Conservation (phyloP, 495 filamentous ascomycete genomes). For the Aspergillus sclerotioniger region DNA sequence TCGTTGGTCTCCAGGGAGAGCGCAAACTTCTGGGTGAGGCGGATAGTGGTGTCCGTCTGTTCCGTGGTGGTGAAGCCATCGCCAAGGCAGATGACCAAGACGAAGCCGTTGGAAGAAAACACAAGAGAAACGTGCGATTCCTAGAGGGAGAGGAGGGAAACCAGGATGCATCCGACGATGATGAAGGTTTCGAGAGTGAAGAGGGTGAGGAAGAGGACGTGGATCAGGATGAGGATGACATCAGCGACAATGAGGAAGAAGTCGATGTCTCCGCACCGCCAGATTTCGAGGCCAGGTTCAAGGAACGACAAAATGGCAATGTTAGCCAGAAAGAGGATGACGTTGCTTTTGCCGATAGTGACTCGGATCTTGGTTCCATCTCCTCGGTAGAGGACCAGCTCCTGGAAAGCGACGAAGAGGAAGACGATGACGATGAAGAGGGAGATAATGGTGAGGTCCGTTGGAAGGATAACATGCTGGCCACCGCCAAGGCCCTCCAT, state of each 20-base stretch:
- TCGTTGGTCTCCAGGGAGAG: conserved; percentile 84
- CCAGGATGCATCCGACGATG: conserved; percentile 52
- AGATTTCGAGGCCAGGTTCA: conserved; percentile 42
- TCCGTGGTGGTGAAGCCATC: conserved; percentile 71
- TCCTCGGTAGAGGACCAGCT: conserved; percentile 65
- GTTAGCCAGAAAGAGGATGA: conserved; percentile 54
- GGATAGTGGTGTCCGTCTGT: conserved; percentile 77
- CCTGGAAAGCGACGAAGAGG: conserved; percentile 58
- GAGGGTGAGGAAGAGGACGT: conserved; percentile 53
- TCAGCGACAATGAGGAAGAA: conserved; percentile 34
- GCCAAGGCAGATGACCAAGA: conserved; percentile 58
- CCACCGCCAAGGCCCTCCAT: conserved; percentile 71
- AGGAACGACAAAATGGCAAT: conserved; percentile 43
- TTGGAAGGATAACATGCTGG: conserved; percentile 86
- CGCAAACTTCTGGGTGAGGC: conserved; percentile 78
- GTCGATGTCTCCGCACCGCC: conserved; percentile 42
- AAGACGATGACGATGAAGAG: conserved; percentile 51
- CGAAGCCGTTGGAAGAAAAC: conserved; percentile 66
- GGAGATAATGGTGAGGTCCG: conserved; percentile 64
- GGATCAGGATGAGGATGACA: conserved; percentile 32
- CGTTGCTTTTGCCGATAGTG: conserved; percentile 89
- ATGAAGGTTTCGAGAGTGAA: conserved; percentile 62
- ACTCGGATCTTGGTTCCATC: conserved; percentile 90
- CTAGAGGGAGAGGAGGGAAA: conserved; percentile 57
- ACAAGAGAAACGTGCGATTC: conserved; percentile 62